phyloP scores from a whole-genome alignment of 2,329 filamentous ascomycete species.

The Aspergillus spinulosporus region DNA sequence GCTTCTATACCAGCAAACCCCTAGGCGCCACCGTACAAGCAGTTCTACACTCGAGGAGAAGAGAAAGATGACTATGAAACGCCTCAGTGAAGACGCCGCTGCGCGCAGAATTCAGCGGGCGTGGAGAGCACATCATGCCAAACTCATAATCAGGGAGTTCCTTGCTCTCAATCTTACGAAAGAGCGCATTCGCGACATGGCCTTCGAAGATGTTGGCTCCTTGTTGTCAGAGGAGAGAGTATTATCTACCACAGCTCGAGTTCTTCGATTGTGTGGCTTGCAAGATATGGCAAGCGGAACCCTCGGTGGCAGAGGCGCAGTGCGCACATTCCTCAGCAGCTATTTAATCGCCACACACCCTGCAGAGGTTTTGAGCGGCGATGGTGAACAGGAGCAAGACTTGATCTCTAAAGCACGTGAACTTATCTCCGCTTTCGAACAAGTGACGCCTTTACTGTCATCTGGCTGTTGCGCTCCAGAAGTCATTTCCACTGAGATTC shows the following conservation, averaged over 20 bases:
- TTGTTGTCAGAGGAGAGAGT: conserved; percentile 57
- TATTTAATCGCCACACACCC: conserved; percentile 65
- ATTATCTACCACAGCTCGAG: conserved; percentile 54
- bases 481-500: conserved; percentile 50
- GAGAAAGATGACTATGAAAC: conserved; percentile 40
- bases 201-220: conserved; percentile 60
- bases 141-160: conserved; percentile 54
- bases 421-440: conserved; percentile 58
- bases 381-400: conserved; percentile 63
- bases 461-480: conserved; percentile 40
- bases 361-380: conserved; percentile 59
- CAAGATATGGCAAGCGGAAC: conserved; percentile 53
- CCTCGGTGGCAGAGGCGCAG: conserved; percentile 52
- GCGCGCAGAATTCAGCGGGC: conserved; percentile 58
- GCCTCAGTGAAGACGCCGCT: conserved; percentile 54
- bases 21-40: conserved; percentile 53
- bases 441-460: conserved; percentile 52
- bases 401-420: conserved; percentile 62
- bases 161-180: conserved; percentile 54
- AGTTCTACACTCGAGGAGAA: conserved; percentile 49
- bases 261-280: conserved; percentile 59
- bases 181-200: conserved; percentile 52
- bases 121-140: conserved; percentile 56
- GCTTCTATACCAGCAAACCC: conserved; percentile 47
- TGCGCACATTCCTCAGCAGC: conserved; percentile 63